A percentile compares a stretch with the other conserved stretches of the same genome.
phyloP scores from a whole-genome alignment of 192 early-diverging fungal genomes.

The Dimargaris verticillata region DNA sequence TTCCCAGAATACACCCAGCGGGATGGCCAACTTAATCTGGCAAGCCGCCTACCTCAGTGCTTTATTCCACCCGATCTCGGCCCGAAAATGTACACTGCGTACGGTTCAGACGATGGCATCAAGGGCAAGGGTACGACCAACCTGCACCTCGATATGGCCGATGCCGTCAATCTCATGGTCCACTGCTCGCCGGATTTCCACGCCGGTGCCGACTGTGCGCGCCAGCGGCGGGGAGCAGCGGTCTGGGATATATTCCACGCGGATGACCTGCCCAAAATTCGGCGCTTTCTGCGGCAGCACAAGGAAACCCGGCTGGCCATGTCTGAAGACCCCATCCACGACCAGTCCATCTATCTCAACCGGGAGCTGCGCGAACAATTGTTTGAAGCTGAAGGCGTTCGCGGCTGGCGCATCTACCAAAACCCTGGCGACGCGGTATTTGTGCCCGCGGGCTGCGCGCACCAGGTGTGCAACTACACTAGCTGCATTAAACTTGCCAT shows the following conservation, averaged over 20 bases:
- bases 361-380: conserved; percentile 22
- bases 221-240: conserved; percentile 16
- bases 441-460: conserved; percentile 59
- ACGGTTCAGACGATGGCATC: conserved; percentile 34
- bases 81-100: conserved; percentile 60
- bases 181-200: conserved; percentile 19
- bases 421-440: conserved; percentile 57
- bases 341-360: conserved; percentile 49
- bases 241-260: conserved; percentile 50
- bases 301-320: conserved; percentile 5
- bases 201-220: not conserved
- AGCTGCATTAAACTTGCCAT: conserved; percentile 50
- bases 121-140: conserved; percentile 49
- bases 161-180: conserved; percentile 64
- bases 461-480: conserved; percentile 54
- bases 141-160: conserved; percentile 62
- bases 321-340: conserved; percentile 40
- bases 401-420: conserved; percentile 41
- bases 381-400: conserved; percentile 19
- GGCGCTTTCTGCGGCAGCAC: conserved; percentile 21
- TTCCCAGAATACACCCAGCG: conserved; percentile 36
- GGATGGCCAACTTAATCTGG: conserved; percentile 37
- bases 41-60: conserved; percentile 28
- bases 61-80: conserved; percentile 53
- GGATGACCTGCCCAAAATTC: conserved; percentile 18